phyloP scores from a whole-genome alignment of 371 early-diverging fungal species.

The Syncephalastrum monosporum region DNA sequence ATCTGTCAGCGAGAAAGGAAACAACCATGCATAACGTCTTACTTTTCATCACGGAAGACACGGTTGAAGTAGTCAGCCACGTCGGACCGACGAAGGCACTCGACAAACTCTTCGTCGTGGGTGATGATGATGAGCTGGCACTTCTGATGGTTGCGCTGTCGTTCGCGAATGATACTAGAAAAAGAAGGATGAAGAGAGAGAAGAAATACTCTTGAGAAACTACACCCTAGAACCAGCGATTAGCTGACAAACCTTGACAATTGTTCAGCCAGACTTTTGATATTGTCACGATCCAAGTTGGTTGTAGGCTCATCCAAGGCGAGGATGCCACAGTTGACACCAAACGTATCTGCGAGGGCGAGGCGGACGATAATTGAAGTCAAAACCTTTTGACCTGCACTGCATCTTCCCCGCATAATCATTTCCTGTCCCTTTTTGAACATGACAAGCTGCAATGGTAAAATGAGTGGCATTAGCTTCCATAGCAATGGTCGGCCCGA shows the following conservation, averaged over 20 bases:
- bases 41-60: constrained; percentile 74
- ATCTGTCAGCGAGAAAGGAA: neutral
- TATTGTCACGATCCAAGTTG: constrained; percentile 96
- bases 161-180: constrained; percentile 35
- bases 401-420: constrained; percentile 98
- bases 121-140: constrained; percentile 99
- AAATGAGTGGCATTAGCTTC: neutral
- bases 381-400: constrained; percentile 99
- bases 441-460: constrained; percentile 83
- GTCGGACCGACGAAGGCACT: constrained; percentile 75
- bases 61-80: constrained; percentile 84
- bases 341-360: constrained; percentile 97
- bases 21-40: constrained; percentile 12
- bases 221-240: neutral
- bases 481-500: neutral
- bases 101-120: constrained; percentile 98
- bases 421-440: constrained; percentile 87
- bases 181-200: neutral
- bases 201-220: neutral
- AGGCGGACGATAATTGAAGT: constrained; percentile 97
- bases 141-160: constrained; percentile 75
- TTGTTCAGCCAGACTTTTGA: constrained; percentile 88
- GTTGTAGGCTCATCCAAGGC: constrained; percentile 99
- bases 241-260: constrained; percentile 62
- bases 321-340: constrained; percentile 93